These are phyloP conservation scores for Arthrobotrys musiformis DNA, from an alignment of 2,329 filamentous ascomycete genomes.

Conservation along the genomic window DNA sequence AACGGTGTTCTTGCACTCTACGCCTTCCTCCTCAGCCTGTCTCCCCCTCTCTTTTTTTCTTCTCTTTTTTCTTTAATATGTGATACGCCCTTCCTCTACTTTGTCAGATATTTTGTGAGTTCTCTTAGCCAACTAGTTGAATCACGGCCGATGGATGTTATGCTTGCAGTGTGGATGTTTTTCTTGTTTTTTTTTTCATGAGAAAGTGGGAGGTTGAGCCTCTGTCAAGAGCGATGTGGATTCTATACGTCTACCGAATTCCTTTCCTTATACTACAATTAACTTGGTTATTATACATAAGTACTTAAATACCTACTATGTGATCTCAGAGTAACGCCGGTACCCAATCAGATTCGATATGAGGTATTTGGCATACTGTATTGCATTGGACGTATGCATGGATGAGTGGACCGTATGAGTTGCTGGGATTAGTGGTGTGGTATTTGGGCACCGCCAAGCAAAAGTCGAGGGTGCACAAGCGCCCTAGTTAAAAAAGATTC, in stretches of 20 bases:
- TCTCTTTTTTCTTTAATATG: not conserved
- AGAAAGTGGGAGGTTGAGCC: not conserved
- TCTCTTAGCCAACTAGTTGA: conserved; percentile 9
- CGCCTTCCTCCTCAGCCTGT: too few species aligned
- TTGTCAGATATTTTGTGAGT: not conserved
- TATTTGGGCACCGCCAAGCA: not conserved
- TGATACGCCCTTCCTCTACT: not conserved
- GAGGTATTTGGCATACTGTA: too few species aligned
- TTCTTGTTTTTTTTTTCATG: not conserved
- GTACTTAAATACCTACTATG: too few species aligned
- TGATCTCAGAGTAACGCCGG: too few species aligned
- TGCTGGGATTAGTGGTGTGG: not conserved
- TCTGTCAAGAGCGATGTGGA: not conserved
- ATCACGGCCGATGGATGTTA: not conserved
- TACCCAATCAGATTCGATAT: too few species aligned
- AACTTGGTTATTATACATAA: too few species aligned
- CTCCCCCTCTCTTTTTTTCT: too few species aligned
- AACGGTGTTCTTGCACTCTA: not conserved
- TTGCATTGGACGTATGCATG: too few species aligned
- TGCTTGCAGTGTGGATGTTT: not conserved
- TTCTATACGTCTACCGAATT: not conserved
- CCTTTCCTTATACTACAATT: not conserved
- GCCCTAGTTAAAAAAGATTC: conserved; percentile 3
- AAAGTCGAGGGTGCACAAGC: not conserved
- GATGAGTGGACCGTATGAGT: not conserved